Percentiles rank a stretch among this genome's conserved stretches.
phyloP scores from a whole-genome alignment of 495 filamentous ascomycete species.

The Haplographium delicatum region DNA sequence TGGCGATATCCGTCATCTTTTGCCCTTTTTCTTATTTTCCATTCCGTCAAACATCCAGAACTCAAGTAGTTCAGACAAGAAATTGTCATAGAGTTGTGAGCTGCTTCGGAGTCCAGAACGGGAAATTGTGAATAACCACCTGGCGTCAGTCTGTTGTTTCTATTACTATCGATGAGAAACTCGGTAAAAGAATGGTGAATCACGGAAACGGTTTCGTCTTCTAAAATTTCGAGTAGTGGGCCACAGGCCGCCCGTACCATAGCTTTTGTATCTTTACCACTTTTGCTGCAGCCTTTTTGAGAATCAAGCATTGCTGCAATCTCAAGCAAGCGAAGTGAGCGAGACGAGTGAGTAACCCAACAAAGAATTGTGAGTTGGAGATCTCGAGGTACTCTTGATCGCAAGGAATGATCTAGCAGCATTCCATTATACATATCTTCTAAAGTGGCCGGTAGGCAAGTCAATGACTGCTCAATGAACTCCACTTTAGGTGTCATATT shows the following conservation, averaged over 20 bases:
- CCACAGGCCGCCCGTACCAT: slow-evolving; percentile 35
- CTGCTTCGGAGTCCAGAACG: slow-evolving; percentile 24
- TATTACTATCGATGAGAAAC: slow-evolving; percentile 33
- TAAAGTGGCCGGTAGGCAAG: slow-evolving; percentile 31
- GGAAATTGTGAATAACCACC: slow-evolving; percentile 20
- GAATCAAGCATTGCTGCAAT: slow-evolving; percentile 35
- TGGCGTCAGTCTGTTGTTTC: not conserved
- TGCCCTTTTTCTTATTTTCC: not conserved
- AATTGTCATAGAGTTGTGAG: slow-evolving; percentile 20
- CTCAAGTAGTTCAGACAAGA: slow-evolving; percentile 9
- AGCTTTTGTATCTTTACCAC: slow-evolving; percentile 24
- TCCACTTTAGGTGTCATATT: slow-evolving; percentile 18
- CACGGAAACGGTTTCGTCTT: slow-evolving; percentile 43
- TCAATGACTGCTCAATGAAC: not conserved
- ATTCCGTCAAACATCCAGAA: slow-evolving; percentile 8
- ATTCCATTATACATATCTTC: slow-evolving; percentile 43
- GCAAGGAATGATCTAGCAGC: slow-evolving; percentile 34
- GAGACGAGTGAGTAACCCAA: slow-evolving; percentile 43
- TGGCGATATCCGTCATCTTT: not conserved
- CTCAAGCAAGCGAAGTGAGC: slow-evolving; percentile 47
- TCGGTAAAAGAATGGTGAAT: slow-evolving; percentile 54
- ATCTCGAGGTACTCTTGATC: slow-evolving; percentile 31
- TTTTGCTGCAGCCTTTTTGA: slow-evolving; percentile 8
- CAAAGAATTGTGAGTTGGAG: slow-evolving; percentile 41
- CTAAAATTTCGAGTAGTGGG: slow-evolving; percentile 43